Percentiles rank a stretch among this genome's conserved stretches.
Conservation (phyloP, 1,284 basidiomycete species). For the Rhodofomes roseus region DNA sequence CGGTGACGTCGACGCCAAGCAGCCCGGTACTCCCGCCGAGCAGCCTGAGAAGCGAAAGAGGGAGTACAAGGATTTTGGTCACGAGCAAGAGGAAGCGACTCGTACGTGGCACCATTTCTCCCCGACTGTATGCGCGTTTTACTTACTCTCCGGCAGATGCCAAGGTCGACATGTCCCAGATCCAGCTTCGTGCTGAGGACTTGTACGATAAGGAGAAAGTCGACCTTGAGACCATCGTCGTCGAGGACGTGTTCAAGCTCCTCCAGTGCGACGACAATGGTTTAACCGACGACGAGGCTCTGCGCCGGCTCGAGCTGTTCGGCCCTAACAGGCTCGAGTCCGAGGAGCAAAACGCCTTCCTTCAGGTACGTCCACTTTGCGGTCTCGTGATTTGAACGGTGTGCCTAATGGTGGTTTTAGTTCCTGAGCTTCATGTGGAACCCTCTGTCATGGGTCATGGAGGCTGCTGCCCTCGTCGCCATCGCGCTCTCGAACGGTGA, state of each 20-base stretch:
- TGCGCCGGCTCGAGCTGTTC: conserved; percentile 88
- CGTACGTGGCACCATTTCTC: conserved; percentile 46
- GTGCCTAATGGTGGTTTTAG: conserved; percentile 40
- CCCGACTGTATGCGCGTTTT: conserved; percentile 7
- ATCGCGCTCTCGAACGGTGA: conserved; percentile 96
- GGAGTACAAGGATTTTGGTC: conserved; percentile 90
- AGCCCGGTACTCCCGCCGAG: conserved; percentile 13
- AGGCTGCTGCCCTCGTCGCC: conserved; percentile 94
- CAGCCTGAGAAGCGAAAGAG: conserved; percentile 67
- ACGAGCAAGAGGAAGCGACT: conserved; percentile 67
- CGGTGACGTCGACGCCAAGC: conserved; percentile 23
- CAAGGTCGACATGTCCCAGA: conserved; percentile 85
- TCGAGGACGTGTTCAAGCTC: conserved; percentile 96
- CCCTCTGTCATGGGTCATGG: conserved; percentile 99
- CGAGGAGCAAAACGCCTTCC: conserved; percentile 84
- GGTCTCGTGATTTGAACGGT: background rate
- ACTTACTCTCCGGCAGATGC: conserved; percentile 51
- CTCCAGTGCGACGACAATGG: conserved; percentile 87
- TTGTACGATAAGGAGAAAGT: conserved; percentile 99
- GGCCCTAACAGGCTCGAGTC: conserved; percentile 95
- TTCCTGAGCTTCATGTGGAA: conserved; percentile 99
- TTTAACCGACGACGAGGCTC: conserved; percentile 73
- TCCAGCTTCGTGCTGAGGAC: conserved; percentile 91
- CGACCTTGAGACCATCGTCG: conserved; percentile 94
- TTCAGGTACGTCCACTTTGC: conserved; percentile 53